Base-by-base conservation (phyloP, 108 stramenopile genomes). In the Cyclostephanos tholiformis region DNA sequence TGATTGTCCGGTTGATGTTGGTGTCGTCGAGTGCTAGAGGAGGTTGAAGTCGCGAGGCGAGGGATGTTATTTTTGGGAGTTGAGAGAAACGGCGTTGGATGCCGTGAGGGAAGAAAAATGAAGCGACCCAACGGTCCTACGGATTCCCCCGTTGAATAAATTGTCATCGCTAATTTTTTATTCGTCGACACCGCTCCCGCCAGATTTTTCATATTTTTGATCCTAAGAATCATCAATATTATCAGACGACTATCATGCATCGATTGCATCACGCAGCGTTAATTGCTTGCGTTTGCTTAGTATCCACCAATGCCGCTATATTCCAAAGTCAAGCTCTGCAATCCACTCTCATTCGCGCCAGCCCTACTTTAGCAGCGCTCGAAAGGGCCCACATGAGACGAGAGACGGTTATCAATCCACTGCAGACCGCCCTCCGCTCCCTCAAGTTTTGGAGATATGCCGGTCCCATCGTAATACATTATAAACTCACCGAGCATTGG, bases 381-480 rank as follows among this genome's bases (percentile, higher is more conserved):
- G 26, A 30, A 30, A 50, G 46, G 29, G 26, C 48, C 49, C 16
- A 44, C 25, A 26, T 43, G 2, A 12, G 5, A 36, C 46, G 66
- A 53, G 66, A 67, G 36, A 49, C 36, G 6, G 19, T 30, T 30
- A 9, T 19, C 66, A 67, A 67, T 20, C 66, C 66, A 38, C 26
- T 67, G 17, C 50, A 77, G 25, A 68, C 80, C 6, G 35, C 78
- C 14, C 49, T 68, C 44, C 84, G 90, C 19, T 80, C 88, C 17
- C 9, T 84, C 22, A 73, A 70, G 63, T 91, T 91, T 67, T 91
- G 90, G 90, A 62, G 50, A 38, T 67, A 74, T n/a, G 86, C 76
- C 22, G 88, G 87, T 41, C 91, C 91, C 6, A 80, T 89, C 48
- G 86, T 91, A 16, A 44, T 76, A 13, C 91, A 91, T 75, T 91